phyloP scores from a whole-genome alignment of 2,329 filamentous ascomycete species.

The Fusarium globosum region DNA sequence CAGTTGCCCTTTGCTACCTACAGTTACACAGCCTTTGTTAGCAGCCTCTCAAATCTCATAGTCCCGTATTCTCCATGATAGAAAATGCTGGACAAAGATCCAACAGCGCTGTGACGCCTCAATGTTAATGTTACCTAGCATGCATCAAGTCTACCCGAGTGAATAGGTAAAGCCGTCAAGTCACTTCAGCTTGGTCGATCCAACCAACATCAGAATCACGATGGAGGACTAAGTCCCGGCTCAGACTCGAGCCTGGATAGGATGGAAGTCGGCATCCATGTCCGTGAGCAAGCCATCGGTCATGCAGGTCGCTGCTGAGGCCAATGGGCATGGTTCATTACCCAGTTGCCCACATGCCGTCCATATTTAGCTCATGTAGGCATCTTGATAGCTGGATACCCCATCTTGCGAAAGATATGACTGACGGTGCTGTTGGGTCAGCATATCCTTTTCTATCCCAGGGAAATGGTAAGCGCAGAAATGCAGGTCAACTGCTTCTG shows the following conservation, averaged over 20 bases:
- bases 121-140: fast-evolving
- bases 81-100: too few relatives aligned
- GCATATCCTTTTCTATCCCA: neutral
- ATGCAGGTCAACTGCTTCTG: fast-evolving
- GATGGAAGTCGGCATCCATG: neutral
- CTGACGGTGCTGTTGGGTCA: neutral
- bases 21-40: fast-evolving
- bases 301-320: neutral
- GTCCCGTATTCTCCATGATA: fast-evolving
- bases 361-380: neutral
- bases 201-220: neutral
- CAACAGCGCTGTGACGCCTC: too few relatives aligned
- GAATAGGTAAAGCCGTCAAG: too few relatives aligned
- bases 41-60: fast-evolving
- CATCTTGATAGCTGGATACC: too few relatives aligned
- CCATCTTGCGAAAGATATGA: neutral
- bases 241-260: neutral
- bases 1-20: fast-evolving
- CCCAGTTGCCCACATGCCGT: neutral
- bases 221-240: neutral
- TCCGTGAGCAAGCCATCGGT: neutral
- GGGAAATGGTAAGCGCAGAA: neutral
- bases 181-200: fast-evolving
- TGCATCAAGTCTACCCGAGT: neutral
- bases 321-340: neutral